phyloP scores from a whole-genome alignment of 2,329 filamentous ascomycete genomes.

The Xylaria sp. region DNA sequence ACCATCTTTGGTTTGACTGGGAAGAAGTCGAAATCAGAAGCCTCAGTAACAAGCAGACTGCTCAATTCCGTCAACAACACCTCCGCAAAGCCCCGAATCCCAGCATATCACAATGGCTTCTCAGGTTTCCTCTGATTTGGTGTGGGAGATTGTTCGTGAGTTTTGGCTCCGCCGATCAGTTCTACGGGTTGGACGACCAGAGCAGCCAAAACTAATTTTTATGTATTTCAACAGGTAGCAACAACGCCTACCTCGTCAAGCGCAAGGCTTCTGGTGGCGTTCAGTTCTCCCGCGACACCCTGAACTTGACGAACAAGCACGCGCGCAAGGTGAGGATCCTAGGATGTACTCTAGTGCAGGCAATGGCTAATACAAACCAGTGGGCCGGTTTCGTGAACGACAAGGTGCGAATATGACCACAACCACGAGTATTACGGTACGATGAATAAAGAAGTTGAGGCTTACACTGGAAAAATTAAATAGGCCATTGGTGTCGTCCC shows the following conservation, averaged over 20 bases:
- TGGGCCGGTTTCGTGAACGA: conserved; percentile 92
- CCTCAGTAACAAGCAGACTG: conserved; percentile 25
- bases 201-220: conserved; percentile 30
- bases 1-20: conserved; percentile 30
- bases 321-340: conserved; percentile 73
- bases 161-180: conserved; percentile 42
- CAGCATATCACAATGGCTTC: conserved; percentile 60
- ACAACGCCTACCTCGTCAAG: conserved; percentile 94
- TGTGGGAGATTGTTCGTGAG: conserved; percentile 96
- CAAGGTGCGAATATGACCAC: conserved; percentile 67
- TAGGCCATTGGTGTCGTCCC: conserved; percentile 83
- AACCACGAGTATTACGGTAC: neutral
- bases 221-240: conserved; percentile 64
- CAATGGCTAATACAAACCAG: conserved; percentile 56
- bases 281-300: conserved; percentile 90
- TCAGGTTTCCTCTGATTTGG: conserved; percentile 86
- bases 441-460: conserved; percentile 7
- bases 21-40: conserved; percentile 35
- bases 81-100: conserved; percentile 16
- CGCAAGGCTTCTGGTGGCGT: conserved; percentile 78
- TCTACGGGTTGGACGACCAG: neutral
- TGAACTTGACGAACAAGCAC: conserved; percentile 93
- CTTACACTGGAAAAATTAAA: conserved; percentile 26
- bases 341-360: neutral
- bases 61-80: conserved; percentile 25